Base-by-base conservation (phyloP, 345 rosid genomes). In the Linum lewisii region DNA sequence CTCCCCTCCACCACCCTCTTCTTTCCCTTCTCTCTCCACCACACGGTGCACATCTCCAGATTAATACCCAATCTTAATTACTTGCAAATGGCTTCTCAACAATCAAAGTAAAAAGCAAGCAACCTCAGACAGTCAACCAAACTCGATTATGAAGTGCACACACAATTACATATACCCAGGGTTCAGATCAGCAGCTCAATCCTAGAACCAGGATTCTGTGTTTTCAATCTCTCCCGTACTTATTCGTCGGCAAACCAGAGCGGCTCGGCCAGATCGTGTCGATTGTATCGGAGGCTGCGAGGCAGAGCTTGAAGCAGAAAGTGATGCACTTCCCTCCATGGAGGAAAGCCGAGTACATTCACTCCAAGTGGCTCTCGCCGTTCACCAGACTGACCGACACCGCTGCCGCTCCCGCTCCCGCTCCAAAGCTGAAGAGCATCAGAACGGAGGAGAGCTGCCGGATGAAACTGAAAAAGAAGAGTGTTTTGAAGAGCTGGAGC, bases 251-350 rank as follows among this genome's bases (percentile, higher is more conserved):
- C 3, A 84, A 70, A 68, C 53, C 76, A 21, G 90, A 85, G 54
- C 79, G 97, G 66, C 85, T 90, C 2, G 78, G 79, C 53, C 84
- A 71, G 77, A 84, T 94, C 47, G 76, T 90, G 29, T 29, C 72
- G 18, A 65, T 85, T 16, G 70, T 80, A 29, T 84, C 86, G 23
- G 82, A 94, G 73, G 95, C 93, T 0, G 88, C 88, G 23, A 81
- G 69, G 34, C 87, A 81, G 80, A 81, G 92, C 74, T 51, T 90
- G 77, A 94, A 82, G 86, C 90, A 87, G 80, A 90, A 82, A 57
- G 96, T 88, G 21, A 88, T 94, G 87, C 87, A 75, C 53, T 44
- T 87, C 37, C 84, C 99, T 29, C 96, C 99, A 0, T 94, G 96
- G 97, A 84, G 97, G 63, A 87, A 82, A 75, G 78, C 77, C 0